Evolutionary conservation across 2,329 filamentous ascomycete species (phyloP).

Genomic region (Epichloe sp.): DNA sequence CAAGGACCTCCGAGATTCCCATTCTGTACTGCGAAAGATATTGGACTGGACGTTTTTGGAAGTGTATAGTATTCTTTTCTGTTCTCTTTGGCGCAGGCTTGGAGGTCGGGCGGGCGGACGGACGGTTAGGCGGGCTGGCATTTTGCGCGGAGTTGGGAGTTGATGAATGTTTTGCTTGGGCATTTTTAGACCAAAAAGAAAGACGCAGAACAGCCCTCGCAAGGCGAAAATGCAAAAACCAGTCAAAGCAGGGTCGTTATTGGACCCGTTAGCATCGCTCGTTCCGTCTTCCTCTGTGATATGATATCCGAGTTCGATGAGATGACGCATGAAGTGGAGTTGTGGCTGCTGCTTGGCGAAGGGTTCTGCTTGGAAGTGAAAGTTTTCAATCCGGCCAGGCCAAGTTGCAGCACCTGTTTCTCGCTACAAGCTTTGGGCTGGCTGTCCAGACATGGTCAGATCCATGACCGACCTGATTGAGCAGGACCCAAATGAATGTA

Average conservation of each 20-base stretch:
- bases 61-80: constrained; percentile 7
- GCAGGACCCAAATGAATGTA: no score
- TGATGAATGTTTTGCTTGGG: constrained; percentile 3
- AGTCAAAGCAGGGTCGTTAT: background rate
- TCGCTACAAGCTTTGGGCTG: no score
- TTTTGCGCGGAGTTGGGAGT: constrained; percentile 27
- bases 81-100: background rate
- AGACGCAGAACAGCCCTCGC: constrained; percentile 8
- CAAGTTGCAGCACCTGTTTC: no score
- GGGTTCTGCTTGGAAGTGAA: no score
- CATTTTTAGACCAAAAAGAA: background rate
- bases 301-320: background rate
- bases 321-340: background rate
- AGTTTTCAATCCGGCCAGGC: no score
- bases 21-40: background rate
- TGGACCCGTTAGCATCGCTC: background rate
- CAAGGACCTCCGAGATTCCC: no score
- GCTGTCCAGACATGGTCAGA: no score
- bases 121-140: constrained; percentile 10
- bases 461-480: no score
- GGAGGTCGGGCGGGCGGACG: constrained; percentile 1
- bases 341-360: no score
- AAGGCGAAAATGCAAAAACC: constrained; percentile 8
- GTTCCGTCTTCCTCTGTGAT: background rate
- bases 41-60: background rate